Evolutionary conservation across 805 yeast species (phyloP), one percentile per base, ranked within the genome.

Genomic region (Tetrapisispora taiwanensis): DNA sequence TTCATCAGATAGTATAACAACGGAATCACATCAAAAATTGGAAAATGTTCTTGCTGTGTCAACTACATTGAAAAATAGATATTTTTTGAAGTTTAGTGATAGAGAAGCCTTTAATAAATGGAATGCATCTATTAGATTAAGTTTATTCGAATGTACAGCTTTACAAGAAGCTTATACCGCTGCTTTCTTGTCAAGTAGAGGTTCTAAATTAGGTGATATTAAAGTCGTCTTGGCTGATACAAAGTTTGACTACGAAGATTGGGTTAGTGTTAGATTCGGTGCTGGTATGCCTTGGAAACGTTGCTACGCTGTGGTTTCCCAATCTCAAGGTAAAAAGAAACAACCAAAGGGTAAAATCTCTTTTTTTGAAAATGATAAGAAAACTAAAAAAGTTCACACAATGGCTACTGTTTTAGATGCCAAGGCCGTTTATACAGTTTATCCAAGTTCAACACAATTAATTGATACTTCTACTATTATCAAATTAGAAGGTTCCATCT

Each of bases 221-320:
- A 76, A 84, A 48, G 83, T 90, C 14, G 72, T 92, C 37, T 70
- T 92, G 46, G 82, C 95, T 0, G 95, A 84, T 51, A 81, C 92
- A 17, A 81, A 90, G 56, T 84, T 79, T 59, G 78, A 76, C 47
- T 92, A 87, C 58, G 95, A 86, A 62, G 96, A 89, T 56, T 90
- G 96, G 97, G 88, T 84, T 36, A 76, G 88, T 60, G 95, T 92
- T 15, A 73, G 97, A 51, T 92, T 90, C 63, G 97, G 98, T 17
- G 76, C 92, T 9, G 98, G 98, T 20, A 86, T 87, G 95, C 95
- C 97, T 1, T 92, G 97, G 97, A 84, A 81, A 58, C 74, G 95
- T 47, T 90, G 96, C 58, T 92, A 76, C 68, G 90, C 95, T 3
- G 95, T 89, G 10, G 75, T 90, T 45, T 84, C 84, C 52, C 89